Conservation (phyloP, 2,329 filamentous ascomycete genomes). For the Trichoderma arundinaceum region DNA sequence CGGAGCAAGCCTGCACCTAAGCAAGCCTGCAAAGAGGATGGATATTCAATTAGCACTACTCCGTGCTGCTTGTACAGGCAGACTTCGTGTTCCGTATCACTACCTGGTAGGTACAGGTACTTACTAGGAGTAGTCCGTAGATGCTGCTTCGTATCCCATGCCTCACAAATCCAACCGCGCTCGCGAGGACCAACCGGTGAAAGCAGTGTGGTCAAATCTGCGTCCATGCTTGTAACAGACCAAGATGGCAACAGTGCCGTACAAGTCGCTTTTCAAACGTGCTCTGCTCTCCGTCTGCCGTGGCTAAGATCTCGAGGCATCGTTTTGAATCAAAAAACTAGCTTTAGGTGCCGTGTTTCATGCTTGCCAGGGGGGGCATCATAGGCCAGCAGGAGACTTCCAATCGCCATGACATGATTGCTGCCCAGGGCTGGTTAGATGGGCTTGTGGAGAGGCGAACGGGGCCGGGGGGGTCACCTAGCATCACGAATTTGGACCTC, state of each 20-base stretch:
- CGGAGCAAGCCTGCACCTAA: neutral
- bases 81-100: constrained; percentile 12
- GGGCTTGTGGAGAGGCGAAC: constrained; percentile 26
- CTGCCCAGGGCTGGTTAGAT: constrained; percentile 25
- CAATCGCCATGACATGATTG: constrained; percentile 24
- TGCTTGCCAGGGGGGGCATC: constrained; percentile 15
- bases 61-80: neutral
- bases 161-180: neutral
- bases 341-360: constrained; percentile 27
- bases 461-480: constrained; percentile 23
- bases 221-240: neutral
- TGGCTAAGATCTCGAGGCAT: constrained; percentile 10
- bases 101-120: neutral
- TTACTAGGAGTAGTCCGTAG: neutral
- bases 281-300: neutral
- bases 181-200: neutral
- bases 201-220: neutral
- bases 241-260: no score
- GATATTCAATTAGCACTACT: neutral
- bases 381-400: constrained; percentile 15
- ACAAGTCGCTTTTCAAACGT: no score
- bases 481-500: constrained; percentile 25
- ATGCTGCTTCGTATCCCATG: neutral
- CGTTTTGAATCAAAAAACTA: constrained; percentile 7
- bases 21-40: constrained; percentile 1